phyloP scores from a whole-genome alignment of 345 rosid species.

The Firmiana major region DNA sequence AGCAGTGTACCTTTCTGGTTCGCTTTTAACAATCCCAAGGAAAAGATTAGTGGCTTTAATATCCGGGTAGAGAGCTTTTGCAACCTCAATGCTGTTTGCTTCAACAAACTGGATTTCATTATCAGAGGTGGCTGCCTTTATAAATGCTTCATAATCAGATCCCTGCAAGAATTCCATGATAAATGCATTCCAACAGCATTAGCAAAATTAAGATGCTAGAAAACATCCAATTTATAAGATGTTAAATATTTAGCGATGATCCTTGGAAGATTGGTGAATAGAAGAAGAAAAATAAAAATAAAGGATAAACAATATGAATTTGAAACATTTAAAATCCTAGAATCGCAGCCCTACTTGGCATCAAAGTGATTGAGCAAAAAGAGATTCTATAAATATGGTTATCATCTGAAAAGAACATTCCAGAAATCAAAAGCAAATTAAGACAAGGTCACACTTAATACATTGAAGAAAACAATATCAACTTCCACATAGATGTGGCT shows the following conservation, averaged over 20 bases:
- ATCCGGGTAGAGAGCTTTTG: slow-evolving; percentile 59
- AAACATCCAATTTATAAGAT: background rate
- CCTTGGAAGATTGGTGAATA: background rate
- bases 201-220: background rate
- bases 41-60: slow-evolving; percentile 32
- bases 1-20: slow-evolving; percentile 63
- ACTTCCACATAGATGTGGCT: background rate
- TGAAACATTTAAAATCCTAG: background rate
- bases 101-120: slow-evolving; percentile 73
- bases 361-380: background rate
- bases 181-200: background rate
- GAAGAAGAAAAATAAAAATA: background rate
- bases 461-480: background rate
- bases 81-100: slow-evolving; percentile 41
- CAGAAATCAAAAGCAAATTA: background rate
- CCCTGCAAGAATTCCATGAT: slow-evolving; percentile 41
- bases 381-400: background rate
- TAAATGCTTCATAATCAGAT: slow-evolving; percentile 54
- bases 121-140: slow-evolving; percentile 60
- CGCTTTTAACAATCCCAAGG: slow-evolving; percentile 75
- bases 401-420: background rate
- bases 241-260: background rate
- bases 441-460: background rate
- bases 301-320: background rate
- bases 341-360: background rate